Percentiles rank a stretch among this genome's conserved stretches.
phyloP scores from a whole-genome alignment of 495 filamentous ascomycete genomes.

The Hypoxylon trugodes region DNA sequence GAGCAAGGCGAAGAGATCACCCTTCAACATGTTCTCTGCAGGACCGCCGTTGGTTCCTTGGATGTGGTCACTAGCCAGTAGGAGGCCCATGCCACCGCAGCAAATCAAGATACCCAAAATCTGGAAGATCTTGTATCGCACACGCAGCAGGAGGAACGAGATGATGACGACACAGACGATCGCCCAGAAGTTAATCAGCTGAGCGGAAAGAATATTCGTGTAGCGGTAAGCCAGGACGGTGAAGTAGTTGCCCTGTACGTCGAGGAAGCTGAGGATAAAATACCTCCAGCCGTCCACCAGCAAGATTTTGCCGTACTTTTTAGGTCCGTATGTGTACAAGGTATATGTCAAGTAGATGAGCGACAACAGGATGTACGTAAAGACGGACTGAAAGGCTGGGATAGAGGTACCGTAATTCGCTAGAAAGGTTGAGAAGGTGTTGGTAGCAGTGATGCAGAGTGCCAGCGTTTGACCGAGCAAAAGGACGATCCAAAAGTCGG shows the following conservation, averaged over 20 bases:
- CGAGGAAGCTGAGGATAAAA: conserved; percentile 87
- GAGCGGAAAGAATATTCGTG: conserved; percentile 87
- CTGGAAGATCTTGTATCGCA: conserved; percentile 88
- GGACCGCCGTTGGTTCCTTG: conserved; percentile 69
- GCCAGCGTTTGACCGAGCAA: conserved; percentile 85
- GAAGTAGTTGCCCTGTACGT: conserved; percentile 98
- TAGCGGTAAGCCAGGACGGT: conserved; percentile 93
- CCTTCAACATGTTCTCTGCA: conserved; percentile 80
- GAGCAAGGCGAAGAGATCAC: conserved; percentile 89
- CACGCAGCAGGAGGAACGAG: conserved; percentile 80
- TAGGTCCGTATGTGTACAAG: conserved; percentile 80
- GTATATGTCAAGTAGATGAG: conserved; percentile 84
- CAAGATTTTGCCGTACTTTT: conserved; percentile 70
- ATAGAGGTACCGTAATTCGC: conserved; percentile 74
- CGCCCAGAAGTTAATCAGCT: conserved; percentile 98
- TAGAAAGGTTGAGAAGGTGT: conserved; percentile 86
- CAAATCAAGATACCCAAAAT: conserved; percentile 87
- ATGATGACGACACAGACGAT: conserved; percentile 91
- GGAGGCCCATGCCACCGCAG: conserved; percentile 89
- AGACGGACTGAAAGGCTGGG: conserved; percentile 96
- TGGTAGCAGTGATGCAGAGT: conserved; percentile 86
- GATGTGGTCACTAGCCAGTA: conserved; percentile 89
- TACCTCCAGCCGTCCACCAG: conserved; percentile 88
- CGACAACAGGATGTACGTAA: conserved; percentile 89
- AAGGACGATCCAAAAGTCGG: conserved; percentile 87